Evolutionary conservation across 495 filamentous ascomycete species (phyloP).

Genomic region (Chaetomium cochliodes): DNA sequence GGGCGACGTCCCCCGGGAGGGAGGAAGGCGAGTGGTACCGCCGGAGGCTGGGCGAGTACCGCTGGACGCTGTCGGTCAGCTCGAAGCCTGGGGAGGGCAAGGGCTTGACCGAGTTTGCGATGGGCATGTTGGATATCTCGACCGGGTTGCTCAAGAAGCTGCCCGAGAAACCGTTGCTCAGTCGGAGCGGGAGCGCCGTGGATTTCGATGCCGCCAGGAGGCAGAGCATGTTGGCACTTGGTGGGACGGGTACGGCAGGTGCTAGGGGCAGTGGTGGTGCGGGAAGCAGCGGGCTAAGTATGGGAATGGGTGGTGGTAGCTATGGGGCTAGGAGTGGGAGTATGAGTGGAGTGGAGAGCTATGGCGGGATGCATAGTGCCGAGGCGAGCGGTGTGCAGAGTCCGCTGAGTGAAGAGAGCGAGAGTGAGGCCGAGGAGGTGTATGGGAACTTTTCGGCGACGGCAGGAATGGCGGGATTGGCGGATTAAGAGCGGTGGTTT

Average conservation of each 20-base stretch:
- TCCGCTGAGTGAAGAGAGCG: conserved; percentile 42
- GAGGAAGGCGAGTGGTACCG: conserved; percentile 98
- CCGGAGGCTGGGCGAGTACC: conserved; percentile 78
- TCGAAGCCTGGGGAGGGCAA: conserved; percentile 67
- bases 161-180: conserved; percentile 56
- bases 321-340: conserved; percentile 1
- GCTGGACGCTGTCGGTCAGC: conserved; percentile 89
- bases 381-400: conserved; percentile 47
- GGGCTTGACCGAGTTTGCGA: conserved; percentile 70
- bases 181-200: conserved; percentile 42
- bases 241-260: conserved; percentile 21
- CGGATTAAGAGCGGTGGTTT: conserved; percentile 14
- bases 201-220: conserved; percentile 46
- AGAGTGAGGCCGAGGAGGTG: conserved; percentile 48
- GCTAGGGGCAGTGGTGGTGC: conserved; percentile 1
- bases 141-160: conserved; percentile 56
- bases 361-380: conserved; percentile 34
- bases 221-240: conserved; percentile 39
- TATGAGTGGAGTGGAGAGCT: conserved; percentile 29
- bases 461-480: conserved; percentile 39
- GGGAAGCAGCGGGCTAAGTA: conserved; percentile 12
- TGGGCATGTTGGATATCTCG: conserved; percentile 67
- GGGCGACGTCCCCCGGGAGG: conserved; percentile 77
- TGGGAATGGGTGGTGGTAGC: conserved; percentile 21
- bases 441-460: conserved; percentile 52